These are phyloP conservation scores for Malassezia dermatis DNA, from an alignment of 1,284 basidiomycete genomes.

Conservation along the genomic window DNA sequence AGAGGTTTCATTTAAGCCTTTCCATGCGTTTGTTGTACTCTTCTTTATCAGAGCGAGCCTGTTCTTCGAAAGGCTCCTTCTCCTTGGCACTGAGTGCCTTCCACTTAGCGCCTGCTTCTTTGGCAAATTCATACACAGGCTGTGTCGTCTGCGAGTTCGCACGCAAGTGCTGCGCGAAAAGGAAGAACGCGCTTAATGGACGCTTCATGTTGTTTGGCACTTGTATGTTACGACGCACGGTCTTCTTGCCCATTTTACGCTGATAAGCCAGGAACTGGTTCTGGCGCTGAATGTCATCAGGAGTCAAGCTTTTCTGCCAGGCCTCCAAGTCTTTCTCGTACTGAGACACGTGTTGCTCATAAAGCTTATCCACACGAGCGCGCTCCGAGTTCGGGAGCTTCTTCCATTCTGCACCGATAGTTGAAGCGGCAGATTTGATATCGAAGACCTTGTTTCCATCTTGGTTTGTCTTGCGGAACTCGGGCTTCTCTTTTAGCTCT, in stretches of 20 bases:
- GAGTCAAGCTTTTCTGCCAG: conserved; percentile 32
- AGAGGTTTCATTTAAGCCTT: conserved; percentile 17
- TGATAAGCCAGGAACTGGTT: conserved; percentile 34
- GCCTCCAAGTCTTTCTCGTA: conserved; percentile 31
- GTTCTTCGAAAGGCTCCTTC: conserved; percentile 30
- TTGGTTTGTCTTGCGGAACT: conserved; percentile 25
- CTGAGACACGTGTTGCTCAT: conserved; percentile 25
- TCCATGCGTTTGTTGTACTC: conserved; percentile 29
- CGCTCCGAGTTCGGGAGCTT: conserved; percentile 20
- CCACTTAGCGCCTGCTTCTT: conserved; percentile 28
- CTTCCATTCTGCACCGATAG: conserved; percentile 33
- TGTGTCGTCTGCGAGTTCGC: conserved; percentile 14
- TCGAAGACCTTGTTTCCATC: conserved; percentile 28
- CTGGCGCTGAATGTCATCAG: conserved; percentile 41
- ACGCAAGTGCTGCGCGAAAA: conserved; percentile 31
- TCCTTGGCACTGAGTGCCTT: conserved; percentile 25
- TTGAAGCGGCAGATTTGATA: conserved; percentile 25
- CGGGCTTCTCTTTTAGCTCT: conserved; percentile 25
- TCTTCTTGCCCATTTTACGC: conserved; percentile 32
- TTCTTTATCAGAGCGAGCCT: conserved; percentile 22
- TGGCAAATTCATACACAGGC: conserved; percentile 25
- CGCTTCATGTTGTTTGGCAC: conserved; percentile 37
- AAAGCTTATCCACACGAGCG: conserved; percentile 23
- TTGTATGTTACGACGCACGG: conserved; percentile 23
- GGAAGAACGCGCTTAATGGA: conserved; percentile 33